phyloP scores from a whole-genome alignment of 1,284 basidiomycete genomes.

The Rhodotorula sp. region DNA sequence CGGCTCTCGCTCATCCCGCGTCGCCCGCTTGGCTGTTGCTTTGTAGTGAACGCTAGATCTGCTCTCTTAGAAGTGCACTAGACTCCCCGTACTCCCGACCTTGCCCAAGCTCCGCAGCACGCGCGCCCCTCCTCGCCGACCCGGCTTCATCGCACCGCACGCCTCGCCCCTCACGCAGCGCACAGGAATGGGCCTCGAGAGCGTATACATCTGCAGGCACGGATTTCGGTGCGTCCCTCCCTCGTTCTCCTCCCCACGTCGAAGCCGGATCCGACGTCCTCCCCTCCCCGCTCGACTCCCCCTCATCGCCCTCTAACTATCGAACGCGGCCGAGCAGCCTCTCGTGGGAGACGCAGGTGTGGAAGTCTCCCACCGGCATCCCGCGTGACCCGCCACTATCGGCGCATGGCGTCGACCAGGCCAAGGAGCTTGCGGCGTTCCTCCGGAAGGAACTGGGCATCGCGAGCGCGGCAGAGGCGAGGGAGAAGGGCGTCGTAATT shows the following conservation, averaged over 20 bases:
- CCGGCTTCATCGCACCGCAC: neutral
- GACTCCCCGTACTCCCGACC: no score
- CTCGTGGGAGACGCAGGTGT: slow-evolving; percentile 65
- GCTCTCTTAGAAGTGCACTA: no score
- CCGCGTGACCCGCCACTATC: slow-evolving; percentile 75
- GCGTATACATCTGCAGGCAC: slow-evolving; percentile 77
- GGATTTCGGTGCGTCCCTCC: slow-evolving; percentile 59
- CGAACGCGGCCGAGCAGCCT: neutral
- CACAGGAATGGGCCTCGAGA: slow-evolving; percentile 59
- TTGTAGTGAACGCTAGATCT: no score
- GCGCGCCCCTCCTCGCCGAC: no score
- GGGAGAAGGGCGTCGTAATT: slow-evolving; percentile 55
- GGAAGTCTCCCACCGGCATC: slow-evolving; percentile 69
- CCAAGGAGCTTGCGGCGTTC: slow-evolving; percentile 65
- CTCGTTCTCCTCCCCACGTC: no score
- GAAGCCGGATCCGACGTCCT: no score
- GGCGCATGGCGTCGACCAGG: slow-evolving; percentile 75
- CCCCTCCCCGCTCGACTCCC: neutral
- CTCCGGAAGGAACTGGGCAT: slow-evolving; percentile 11
- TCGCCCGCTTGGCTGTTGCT: no score
- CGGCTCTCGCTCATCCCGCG: no score
- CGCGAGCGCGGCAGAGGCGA: slow-evolving; percentile 38
- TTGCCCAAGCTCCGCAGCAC: no score
- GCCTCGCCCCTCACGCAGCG: no score
- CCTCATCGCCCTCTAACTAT: neutral